A percentile compares a stretch with the other conserved stretches of the same genome.
Evolutionary conservation across 768 basidiomycete genomes (phyloP).

Genomic region (Sarcodon sp.): DNA sequence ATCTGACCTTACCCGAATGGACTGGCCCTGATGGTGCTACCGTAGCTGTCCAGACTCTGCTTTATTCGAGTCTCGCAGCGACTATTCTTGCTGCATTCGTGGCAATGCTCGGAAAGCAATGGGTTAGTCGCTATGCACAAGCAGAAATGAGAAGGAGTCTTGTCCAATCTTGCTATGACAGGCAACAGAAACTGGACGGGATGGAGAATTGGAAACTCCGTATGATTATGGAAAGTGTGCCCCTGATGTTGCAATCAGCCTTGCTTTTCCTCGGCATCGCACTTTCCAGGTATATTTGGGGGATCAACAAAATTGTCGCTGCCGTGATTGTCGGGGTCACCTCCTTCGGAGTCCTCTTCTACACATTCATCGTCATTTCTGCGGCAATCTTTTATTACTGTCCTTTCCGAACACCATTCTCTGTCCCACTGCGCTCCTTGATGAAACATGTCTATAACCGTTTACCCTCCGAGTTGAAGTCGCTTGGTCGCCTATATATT

Average conservation of each 20-base stretch:
- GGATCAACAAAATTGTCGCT: not conserved
- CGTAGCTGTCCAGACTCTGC: conserved; percentile 9
- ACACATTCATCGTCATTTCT: not conserved
- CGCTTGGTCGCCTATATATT: too few species aligned
- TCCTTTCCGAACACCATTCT: not conserved
- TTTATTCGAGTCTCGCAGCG: conserved; percentile 11
- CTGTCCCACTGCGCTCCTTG: not conserved
- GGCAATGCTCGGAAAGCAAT: conserved; percentile 8
- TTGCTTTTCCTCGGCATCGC: not conserved
- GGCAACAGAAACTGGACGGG: not conserved
- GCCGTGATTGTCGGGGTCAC: not conserved
- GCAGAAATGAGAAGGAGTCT: not conserved
- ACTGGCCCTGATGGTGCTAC: conserved; percentile 8
- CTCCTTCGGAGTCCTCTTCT: not conserved
- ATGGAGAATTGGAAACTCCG: not conserved
- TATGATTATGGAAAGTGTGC: not conserved
- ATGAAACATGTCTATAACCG: too few species aligned
- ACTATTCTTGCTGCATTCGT: conserved; percentile 13
- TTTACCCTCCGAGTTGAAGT: too few species aligned
- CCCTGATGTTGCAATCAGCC: not conserved
- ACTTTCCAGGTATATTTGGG: not conserved
- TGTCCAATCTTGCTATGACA: not conserved
- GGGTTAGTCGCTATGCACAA: conserved; percentile 4
- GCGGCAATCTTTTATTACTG: not conserved
- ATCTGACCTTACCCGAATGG: conserved; percentile 5